Base-by-base conservation (phyloP, 192 early-diverging fungal genomes). In the Haplosporangium gracile region DNA sequence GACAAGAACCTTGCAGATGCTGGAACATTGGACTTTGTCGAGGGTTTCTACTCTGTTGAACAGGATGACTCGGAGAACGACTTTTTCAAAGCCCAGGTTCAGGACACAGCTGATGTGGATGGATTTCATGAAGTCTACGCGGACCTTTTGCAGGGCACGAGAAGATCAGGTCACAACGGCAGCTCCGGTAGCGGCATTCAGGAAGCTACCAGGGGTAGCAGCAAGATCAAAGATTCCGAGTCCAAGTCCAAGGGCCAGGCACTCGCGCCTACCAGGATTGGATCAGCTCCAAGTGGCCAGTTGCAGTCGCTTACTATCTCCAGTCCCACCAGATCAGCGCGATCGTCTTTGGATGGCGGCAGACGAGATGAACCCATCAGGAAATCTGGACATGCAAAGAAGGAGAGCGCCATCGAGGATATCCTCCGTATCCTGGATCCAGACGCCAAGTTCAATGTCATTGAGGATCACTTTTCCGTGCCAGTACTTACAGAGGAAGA, bases 381-480 rank as follows among this genome's bases (percentile, higher is more conserved):
- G 20, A n/a, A 70, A 22, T 4, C n/a, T 18, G 29, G 22, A 18
- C 78, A 75, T 20, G 39, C 68, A 13, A 49, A 69, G 15, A 85
- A 40, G 29, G 74, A 57, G 38, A 77, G 75, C 43, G 42, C 65
- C 42, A 45, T 38, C 13, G 90, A 92, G 20, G 89, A 83, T 68
- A 90, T 88, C 24, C 76, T 91, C 60, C 82, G 85, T 8, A n/a
- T 91, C 7, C 70, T 92, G 13, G 82, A 88, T 26, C 34, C 76
- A 4, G 84, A 86, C 0, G 76, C 84, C 2, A 32, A 75, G 26
- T 68, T 94, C 15, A 29, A 78, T 1, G 68, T 93, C 38, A 69
- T 82, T 2, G 92, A 92, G 40, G 78, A 93, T 42, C 89, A 91
- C 60, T 94, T 91, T 77, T 70, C 89, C 11, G 71, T 88, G 6